These are phyloP conservation scores for Sugiyamaella grinbergsii DNA, from an alignment of 1,139 yeast species.

Conservation along the genomic window DNA sequence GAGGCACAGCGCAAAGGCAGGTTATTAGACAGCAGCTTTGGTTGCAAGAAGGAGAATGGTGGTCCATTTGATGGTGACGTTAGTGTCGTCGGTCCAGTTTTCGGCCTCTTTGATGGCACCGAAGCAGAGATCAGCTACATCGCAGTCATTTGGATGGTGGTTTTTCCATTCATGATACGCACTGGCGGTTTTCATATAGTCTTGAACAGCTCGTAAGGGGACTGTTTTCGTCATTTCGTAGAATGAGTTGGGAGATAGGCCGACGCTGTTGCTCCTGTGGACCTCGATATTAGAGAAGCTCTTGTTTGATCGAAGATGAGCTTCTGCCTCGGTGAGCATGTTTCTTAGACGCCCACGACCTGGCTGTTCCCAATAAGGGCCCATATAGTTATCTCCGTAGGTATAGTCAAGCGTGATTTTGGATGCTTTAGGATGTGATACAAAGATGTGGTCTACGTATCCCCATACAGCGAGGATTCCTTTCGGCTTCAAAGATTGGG, in stretches of 20 bases:
- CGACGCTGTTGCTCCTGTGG: conserved; percentile 38
- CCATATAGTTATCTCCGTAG: conserved; percentile 54
- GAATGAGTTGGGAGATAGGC: conserved; percentile 39
- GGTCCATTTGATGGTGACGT: conserved; percentile 58
- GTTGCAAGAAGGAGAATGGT: conserved; percentile 55
- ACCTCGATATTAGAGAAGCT: conserved; percentile 47
- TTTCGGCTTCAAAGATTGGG: conserved; percentile 53
- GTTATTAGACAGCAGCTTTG: conserved; percentile 11
- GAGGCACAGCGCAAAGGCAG: conserved; percentile 1
- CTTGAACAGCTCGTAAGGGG: conserved; percentile 49
- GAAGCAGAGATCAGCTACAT: conserved; percentile 45
- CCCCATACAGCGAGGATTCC: conserved; percentile 80
- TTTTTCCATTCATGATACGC: conserved; percentile 68
- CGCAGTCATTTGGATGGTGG: conserved; percentile 40
- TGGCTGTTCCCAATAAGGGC: conserved; percentile 75
- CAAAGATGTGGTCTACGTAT: conserved; percentile 65
- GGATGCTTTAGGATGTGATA: conserved; percentile 48
- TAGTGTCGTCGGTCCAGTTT: conserved; percentile 51
- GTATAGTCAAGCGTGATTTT: conserved; percentile 47
- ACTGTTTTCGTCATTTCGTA: conserved; percentile 48
- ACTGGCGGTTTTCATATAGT: conserved; percentile 66
- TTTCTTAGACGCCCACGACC: conserved; percentile 59
- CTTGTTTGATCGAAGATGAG: conserved; percentile 41
- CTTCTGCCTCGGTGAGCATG: conserved; percentile 49
- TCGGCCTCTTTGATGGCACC: conserved; percentile 47